A percentile compares a stretch with the other conserved stretches of the same genome.
These are phyloP conservation scores for Pterocarpus santalinus DNA, from an alignment of 306 rosid species.

Conservation along the genomic window DNA sequence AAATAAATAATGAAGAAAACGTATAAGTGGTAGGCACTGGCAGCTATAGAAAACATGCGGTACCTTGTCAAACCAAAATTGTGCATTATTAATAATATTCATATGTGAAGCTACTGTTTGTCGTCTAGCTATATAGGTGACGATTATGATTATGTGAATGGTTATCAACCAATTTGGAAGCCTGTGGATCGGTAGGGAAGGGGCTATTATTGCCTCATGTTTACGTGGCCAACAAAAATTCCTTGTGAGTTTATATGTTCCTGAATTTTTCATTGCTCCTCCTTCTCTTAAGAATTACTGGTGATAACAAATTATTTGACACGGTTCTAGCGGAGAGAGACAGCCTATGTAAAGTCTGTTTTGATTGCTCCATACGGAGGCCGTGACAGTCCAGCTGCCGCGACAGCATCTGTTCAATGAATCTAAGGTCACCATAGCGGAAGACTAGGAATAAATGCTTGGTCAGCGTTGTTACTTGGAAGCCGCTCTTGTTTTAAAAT, in stretches of 20 bases:
- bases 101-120: background rate
- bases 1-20: background rate
- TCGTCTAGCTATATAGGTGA: background rate
- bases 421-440: background rate
- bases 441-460: background rate
- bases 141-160: background rate
- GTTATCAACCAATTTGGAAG: background rate
- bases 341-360: background rate
- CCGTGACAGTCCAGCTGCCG: background rate
- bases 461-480: conserved; percentile 18
- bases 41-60: background rate
- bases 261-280: background rate
- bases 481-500: background rate
- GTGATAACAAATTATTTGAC: conserved; percentile 5
- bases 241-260: background rate
- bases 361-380: background rate
- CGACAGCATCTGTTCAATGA: background rate
- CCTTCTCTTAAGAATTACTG: background rate
- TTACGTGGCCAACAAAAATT: conserved; percentile 1
- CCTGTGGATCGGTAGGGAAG: background rate
- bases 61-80: conserved; percentile 12
- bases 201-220: background rate
- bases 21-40: background rate
- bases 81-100: background rate
- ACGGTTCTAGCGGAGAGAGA: conserved; percentile 3